Evolutionary conservation across 75 land plant species (phyloP).

Genomic region (Larix kaempferi): DNA sequence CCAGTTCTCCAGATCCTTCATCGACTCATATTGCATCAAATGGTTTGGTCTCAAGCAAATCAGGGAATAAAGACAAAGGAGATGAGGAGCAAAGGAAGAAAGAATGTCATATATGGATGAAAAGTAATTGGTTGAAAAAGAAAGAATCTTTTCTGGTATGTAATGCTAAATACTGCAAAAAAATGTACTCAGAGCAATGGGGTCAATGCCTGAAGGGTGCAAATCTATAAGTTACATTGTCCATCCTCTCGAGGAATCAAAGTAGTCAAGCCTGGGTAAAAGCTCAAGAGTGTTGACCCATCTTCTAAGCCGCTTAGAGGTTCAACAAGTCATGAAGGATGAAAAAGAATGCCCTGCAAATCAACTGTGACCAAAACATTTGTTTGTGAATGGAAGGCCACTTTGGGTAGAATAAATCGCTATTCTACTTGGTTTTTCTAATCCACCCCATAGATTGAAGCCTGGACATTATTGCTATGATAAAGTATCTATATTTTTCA

Average conservation of each 20-base stretch:
- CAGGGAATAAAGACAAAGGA: constrained; percentile 9
- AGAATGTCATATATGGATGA: constrained; percentile 72
- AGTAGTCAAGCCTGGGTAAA: constrained; percentile 72
- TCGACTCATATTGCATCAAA: background rate
- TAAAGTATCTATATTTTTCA: constrained; percentile 88
- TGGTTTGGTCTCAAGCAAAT: background rate
- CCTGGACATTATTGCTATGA: constrained; percentile 98
- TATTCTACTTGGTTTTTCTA: constrained; percentile 52
- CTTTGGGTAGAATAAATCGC: constrained; percentile 68
- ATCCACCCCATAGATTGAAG: constrained; percentile 77
- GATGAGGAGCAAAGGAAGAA: constrained; percentile 38
- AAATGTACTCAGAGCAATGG: constrained; percentile 88
- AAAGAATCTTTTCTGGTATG: constrained; percentile 91
- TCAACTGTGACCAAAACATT: constrained; percentile 72
- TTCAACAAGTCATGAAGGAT: constrained; percentile 86
- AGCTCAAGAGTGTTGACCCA: constrained; percentile 79
- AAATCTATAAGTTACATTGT: constrained; percentile 90
- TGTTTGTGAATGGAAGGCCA: constrained; percentile 72
- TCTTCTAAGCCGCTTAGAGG: constrained; percentile 68
- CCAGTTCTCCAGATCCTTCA: background rate
- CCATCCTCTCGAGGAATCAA: constrained; percentile 67
- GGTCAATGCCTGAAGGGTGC: constrained; percentile 98
- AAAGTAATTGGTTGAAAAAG: constrained; percentile 70
- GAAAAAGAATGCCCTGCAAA: constrained; percentile 86
- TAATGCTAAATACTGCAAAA: constrained; percentile 80